phyloP scores from a whole-genome alignment of 2,329 filamentous ascomycete species.

The Fusarium chlamydosporum region DNA sequence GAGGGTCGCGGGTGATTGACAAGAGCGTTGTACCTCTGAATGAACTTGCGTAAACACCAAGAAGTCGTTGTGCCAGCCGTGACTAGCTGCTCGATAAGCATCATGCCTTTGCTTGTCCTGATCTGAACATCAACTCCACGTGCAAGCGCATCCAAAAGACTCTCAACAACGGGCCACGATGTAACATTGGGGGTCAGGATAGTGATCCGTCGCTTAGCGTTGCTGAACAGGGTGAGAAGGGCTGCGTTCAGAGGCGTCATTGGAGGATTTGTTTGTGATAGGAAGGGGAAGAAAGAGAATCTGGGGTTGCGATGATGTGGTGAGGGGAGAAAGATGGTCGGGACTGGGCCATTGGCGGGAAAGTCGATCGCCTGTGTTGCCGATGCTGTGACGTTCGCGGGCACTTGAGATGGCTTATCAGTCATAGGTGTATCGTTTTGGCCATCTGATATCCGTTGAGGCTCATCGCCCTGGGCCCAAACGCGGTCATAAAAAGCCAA shows the following conservation, averaged over 20 bases:
- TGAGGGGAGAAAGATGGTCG: constrained; percentile 78
- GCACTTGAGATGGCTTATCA: not conserved
- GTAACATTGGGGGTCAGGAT: constrained; percentile 87
- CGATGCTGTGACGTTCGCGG: constrained; percentile 33
- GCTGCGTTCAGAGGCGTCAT: constrained; percentile 77
- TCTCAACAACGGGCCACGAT: constrained; percentile 72
- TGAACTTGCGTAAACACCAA: constrained; percentile 71
- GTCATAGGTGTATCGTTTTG: not conserved
- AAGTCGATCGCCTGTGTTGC: constrained; percentile 53
- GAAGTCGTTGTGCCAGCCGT: constrained; percentile 82
- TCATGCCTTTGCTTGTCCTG: constrained; percentile 77
- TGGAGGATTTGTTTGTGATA: constrained; percentile 65
- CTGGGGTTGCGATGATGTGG: constrained; percentile 77
- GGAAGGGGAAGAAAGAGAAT: constrained; percentile 72
- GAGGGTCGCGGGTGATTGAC: constrained; percentile 35
- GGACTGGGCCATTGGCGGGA: constrained; percentile 51
- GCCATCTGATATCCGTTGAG: not conserved
- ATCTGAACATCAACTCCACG: constrained; percentile 78
- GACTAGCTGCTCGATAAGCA: constrained; percentile 84
- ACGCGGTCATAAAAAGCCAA: constrained; percentile 75
- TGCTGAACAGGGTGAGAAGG: constrained; percentile 71
- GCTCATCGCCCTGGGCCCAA: constrained; percentile 66
- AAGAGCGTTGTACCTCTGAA: constrained; percentile 65
- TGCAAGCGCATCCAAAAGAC: constrained; percentile 71
- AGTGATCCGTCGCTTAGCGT: constrained; percentile 71